A percentile compares a stretch with the other conserved stretches of the same genome.
Conservation (phyloP, 192 early-diverging fungal species). For the Radiomyces spectabilis region DNA sequence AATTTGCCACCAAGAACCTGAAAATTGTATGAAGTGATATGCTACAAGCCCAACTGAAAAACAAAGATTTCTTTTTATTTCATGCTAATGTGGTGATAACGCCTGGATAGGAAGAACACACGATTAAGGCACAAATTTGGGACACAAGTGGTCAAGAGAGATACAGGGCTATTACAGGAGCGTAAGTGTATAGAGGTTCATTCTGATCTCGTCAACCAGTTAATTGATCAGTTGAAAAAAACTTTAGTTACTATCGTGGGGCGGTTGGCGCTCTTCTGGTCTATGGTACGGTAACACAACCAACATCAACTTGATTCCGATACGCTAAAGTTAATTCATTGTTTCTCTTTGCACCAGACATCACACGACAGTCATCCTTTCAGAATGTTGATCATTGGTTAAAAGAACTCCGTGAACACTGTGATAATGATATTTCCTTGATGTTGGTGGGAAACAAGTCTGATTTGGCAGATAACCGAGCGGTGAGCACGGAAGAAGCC, state of each 20-base stretch:
- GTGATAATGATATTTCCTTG: conserved; percentile 90
- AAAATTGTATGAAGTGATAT: conserved; percentile 19
- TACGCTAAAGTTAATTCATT: too few species aligned
- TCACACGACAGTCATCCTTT: conserved; percentile 61
- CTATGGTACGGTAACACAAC: conserved; percentile 51
- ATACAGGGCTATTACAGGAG: conserved; percentile 77
- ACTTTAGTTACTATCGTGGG: conserved; percentile 91
- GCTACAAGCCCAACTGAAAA: not conserved
- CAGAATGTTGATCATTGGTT: conserved; percentile 92
- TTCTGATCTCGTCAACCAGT: too few species aligned
- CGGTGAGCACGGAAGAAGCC: conserved; percentile 74
- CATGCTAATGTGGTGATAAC: too few species aligned
- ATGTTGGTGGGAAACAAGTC: conserved; percentile 94
- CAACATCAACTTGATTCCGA: too few species aligned
- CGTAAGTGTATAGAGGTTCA: too few species aligned
- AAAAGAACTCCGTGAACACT: conserved; percentile 94
- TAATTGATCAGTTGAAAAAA: too few species aligned
- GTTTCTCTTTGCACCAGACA: conserved; percentile 18
- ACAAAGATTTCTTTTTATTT: too few species aligned
- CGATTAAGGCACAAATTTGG: conserved; percentile 49
- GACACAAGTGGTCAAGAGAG: conserved; percentile 92
- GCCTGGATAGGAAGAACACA: conserved; percentile 5
- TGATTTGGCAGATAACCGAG: conserved; percentile 70
- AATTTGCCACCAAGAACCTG: conserved; percentile 39
- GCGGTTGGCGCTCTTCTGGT: conserved; percentile 91